Conservation (phyloP, 2,329 filamentous ascomycete genomes). For the Aureobasidium lini region DNA sequence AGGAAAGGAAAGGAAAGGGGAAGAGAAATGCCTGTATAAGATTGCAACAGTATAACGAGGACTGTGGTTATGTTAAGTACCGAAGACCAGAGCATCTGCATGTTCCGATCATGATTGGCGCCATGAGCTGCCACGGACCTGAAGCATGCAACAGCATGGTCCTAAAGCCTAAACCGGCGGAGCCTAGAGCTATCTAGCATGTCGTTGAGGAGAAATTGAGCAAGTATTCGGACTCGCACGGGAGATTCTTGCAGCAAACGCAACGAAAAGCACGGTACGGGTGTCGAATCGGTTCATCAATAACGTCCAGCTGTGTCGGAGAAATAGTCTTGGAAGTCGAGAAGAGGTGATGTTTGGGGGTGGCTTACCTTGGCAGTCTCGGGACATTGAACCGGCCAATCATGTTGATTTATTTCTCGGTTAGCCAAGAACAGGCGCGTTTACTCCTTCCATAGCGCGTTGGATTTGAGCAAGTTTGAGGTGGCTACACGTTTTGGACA, state of each 20-base stretch:
- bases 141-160: not conserved
- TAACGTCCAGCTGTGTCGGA: not conserved
- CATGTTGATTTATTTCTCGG: not conserved
- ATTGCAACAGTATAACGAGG: not conserved
- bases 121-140: not conserved
- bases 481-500: not conserved
- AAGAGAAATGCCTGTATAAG: not conserved
- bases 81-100: not conserved
- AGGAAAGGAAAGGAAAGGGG: not conserved
- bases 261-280: not conserved
- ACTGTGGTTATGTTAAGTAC: not conserved
- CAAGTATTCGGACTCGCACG: not conserved
- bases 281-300: not conserved
- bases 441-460: not conserved
- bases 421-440: not conserved
- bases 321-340: not conserved
- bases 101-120: not conserved
- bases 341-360: not conserved
- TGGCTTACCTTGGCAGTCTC: not conserved
- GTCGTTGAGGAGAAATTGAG: not conserved
- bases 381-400: not conserved
- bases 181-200: not conserved
- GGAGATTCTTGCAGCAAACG: not conserved
- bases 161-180: not conserved
- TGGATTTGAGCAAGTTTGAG: slow-evolving; percentile 11